Conservation (phyloP, 106 monocot species). For the Agapanthus africanus region DNA sequence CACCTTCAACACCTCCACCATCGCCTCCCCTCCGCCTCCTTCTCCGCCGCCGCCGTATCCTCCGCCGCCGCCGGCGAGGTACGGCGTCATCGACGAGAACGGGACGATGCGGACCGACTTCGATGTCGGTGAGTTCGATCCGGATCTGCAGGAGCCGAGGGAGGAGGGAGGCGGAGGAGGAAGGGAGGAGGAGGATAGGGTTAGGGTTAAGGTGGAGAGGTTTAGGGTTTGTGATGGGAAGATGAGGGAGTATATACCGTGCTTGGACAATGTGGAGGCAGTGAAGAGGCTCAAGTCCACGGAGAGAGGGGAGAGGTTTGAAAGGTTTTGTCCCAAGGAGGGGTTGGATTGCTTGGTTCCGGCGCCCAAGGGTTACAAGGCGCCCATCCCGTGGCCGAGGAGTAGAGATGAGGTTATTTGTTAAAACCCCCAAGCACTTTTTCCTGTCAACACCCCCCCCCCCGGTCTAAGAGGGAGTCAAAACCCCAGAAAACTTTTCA, state of each 20-base stretch:
- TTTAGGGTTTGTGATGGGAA: constrained; percentile 46
- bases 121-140: constrained; percentile 30
- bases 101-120: constrained; percentile 68
- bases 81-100: constrained; percentile 71
- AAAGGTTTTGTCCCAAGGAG: constrained; percentile 59
- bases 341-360: constrained; percentile 62
- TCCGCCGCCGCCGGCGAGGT: constrained; percentile 33
- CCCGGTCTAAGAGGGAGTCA: too few species aligned
- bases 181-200: not conserved
- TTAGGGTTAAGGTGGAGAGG: constrained; percentile 30
- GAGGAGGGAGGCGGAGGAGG: constrained; percentile 14
- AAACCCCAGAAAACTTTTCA: too few species aligned
- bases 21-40: not conserved
- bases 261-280: constrained; percentile 74
- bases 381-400: constrained; percentile 76
- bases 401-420: constrained; percentile 68
- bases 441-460: too few species aligned
- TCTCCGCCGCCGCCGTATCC: constrained; percentile 11
- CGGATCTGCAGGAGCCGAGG: constrained; percentile 26
- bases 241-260: constrained; percentile 83
- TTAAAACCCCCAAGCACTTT: not conserved
- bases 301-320: constrained; percentile 71
- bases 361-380: constrained; percentile 61
- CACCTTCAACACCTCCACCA: constrained; percentile 7
- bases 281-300: constrained; percentile 58